These are phyloP conservation scores for Neolecta irregularis DNA, from an alignment of 1,139 yeast species.

Conservation along the genomic window DNA sequence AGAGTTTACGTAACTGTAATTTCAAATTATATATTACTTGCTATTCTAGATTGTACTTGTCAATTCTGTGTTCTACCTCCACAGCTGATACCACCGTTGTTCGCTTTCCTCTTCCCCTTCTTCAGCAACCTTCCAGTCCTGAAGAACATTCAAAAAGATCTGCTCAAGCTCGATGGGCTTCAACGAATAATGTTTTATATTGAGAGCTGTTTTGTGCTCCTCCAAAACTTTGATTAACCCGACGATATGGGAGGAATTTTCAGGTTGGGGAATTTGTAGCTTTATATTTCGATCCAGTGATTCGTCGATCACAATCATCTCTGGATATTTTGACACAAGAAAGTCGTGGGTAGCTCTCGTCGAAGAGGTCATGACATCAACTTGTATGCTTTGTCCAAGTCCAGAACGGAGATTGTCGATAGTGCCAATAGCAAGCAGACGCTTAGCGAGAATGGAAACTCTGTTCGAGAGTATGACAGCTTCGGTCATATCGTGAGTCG, in stretches of 20 bases:
- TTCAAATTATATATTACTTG: too few species aligned
- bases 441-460: slow-evolving; percentile 24
- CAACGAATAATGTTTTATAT: slow-evolving; percentile 23
- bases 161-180: slow-evolving; percentile 24
- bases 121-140: slow-evolving; percentile 17
- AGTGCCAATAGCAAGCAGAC: slow-evolving; percentile 24
- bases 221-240: slow-evolving; percentile 21
- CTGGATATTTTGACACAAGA: slow-evolving; percentile 1
- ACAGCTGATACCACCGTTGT: too few species aligned
- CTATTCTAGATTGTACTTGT: too few species aligned
- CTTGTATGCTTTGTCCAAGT: slow-evolving; percentile 14
- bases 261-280: slow-evolving; percentile 1
- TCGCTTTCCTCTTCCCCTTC: slow-evolving; percentile 16
- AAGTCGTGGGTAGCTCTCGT: slow-evolving; percentile 16
- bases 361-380: slow-evolving; percentile 18
- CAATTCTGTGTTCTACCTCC: too few species aligned
- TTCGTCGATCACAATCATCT: slow-evolving; percentile 2
- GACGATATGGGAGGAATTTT: slow-evolving; percentile 13
- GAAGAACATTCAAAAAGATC: slow-evolving; percentile 24
- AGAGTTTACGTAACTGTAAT: too few species aligned
- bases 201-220: slow-evolving; percentile 17
- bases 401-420: slow-evolving; percentile 22
- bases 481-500: slow-evolving; percentile 29
- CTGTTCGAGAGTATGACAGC: slow-evolving; percentile 27
- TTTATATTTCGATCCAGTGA: slow-evolving; percentile 2